Conservation (phyloP, 2,329 filamentous ascomycete genomes). For the Chrysosporium keratinophilum region DNA sequence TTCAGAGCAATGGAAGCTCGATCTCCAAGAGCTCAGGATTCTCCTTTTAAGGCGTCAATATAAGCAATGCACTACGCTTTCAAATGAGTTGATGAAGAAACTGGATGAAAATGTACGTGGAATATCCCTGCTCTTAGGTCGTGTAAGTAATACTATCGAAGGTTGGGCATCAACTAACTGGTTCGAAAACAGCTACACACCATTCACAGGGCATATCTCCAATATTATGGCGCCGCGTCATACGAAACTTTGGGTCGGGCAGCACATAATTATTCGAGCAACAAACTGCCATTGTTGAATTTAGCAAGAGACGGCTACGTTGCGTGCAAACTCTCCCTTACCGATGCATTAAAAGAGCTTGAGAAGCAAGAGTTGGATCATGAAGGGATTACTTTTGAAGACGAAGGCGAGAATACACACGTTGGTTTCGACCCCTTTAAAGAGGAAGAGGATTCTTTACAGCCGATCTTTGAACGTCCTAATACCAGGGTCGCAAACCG, state of each 20-base stretch:
- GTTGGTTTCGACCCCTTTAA: neutral
- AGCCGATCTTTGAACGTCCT: neutral
- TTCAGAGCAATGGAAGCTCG: conserved; percentile 28
- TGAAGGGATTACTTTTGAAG: neutral
- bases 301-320: conserved; percentile 34
- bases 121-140: neutral
- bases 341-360: conserved; percentile 8
- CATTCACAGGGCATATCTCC: conserved; percentile 32
- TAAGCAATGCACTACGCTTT: conserved; percentile 32
- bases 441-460: neutral
- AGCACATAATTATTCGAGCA: conserved; percentile 38
- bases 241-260: conserved; percentile 39
- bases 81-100: conserved; percentile 24
- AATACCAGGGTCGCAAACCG: neutral
- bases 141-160: neutral
- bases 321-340: conserved; percentile 19
- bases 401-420: neutral
- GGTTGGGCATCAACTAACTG: neutral
- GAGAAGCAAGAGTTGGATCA: neutral
- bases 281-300: conserved; percentile 35
- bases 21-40: conserved; percentile 27
- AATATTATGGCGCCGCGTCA: conserved; percentile 39
- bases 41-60: conserved; percentile 31
- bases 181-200: conserved; percentile 25
- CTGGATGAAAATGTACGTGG: conserved; percentile 22